Conservation (phyloP, 2,329 filamentous ascomycete species). For the Aspergillus uvarum region DNA sequence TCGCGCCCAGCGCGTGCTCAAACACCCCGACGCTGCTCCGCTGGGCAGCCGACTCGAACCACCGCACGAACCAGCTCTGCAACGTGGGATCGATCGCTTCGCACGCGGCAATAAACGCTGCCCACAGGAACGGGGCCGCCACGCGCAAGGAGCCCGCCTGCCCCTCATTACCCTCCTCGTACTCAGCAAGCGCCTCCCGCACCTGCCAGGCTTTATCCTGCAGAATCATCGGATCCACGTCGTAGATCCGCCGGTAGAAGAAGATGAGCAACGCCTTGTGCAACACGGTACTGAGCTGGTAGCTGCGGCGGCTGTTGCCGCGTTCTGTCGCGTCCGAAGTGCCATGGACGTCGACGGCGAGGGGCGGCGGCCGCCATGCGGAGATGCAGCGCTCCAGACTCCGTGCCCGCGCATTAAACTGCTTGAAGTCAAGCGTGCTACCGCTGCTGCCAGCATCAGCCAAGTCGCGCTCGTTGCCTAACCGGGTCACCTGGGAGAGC, state of each 20-base stretch:
- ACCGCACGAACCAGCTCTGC: slow-evolving; percentile 35
- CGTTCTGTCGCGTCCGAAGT: neutral
- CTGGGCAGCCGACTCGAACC: slow-evolving; percentile 32
- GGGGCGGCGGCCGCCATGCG: slow-evolving; percentile 14
- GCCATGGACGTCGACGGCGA: neutral
- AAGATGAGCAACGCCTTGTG: slow-evolving; percentile 48
- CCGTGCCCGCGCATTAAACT: slow-evolving; percentile 36
- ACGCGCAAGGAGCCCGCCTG: slow-evolving; percentile 8
- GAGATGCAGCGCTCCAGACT: slow-evolving; percentile 35
- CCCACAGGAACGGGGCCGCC: slow-evolving; percentile 44
- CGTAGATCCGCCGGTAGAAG: slow-evolving; percentile 48
- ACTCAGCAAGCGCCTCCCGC: slow-evolving; percentile 38
- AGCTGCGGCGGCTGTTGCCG: slow-evolving; percentile 17
- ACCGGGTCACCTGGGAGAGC: slow-evolving; percentile 44
- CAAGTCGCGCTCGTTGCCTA: slow-evolving; percentile 45
- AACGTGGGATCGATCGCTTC: slow-evolving; percentile 42
- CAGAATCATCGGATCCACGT: slow-evolving; percentile 43
- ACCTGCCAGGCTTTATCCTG: slow-evolving; percentile 41
- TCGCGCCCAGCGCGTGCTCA: slow-evolving; percentile 23
- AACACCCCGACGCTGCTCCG: slow-evolving; percentile 32
- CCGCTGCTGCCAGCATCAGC: slow-evolving; percentile 20
- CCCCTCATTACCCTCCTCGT: slow-evolving; percentile 20
- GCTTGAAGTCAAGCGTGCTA: slow-evolving; percentile 21
- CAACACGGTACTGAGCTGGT: slow-evolving; percentile 40
- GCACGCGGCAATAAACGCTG: slow-evolving; percentile 47